These are phyloP conservation scores for Fusarium decemcellulare DNA, from an alignment of 2,329 filamentous ascomycete species.

Conservation along the genomic window DNA sequence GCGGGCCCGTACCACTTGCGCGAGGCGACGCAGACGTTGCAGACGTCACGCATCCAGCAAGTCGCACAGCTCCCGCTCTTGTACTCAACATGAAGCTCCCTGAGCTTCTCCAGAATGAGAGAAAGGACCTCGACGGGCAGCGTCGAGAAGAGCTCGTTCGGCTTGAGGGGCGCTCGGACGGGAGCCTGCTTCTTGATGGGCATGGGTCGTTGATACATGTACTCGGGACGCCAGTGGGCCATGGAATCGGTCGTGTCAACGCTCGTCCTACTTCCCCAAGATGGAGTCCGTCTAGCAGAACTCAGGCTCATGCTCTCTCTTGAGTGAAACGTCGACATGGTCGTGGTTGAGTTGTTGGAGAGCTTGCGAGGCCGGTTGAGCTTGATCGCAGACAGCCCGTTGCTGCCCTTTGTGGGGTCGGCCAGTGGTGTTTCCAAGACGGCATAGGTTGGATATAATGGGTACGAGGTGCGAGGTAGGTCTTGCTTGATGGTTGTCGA, in stretches of 20 bases:
- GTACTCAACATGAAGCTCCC: slow-evolving; percentile 63
- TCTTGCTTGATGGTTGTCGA: slow-evolving; percentile 9
- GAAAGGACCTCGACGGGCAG: slow-evolving; percentile 72
- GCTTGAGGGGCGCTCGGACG: slow-evolving; percentile 50
- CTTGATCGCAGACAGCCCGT: slow-evolving; percentile 35
- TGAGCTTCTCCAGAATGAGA: slow-evolving; percentile 68
- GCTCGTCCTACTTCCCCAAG: slow-evolving; percentile 56
- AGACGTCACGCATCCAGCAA: slow-evolving; percentile 75
- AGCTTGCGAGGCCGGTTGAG: slow-evolving; percentile 57
- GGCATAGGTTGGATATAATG: slow-evolving; percentile 50
- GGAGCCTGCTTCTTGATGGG: slow-evolving; percentile 36
- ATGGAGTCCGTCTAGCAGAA: slow-evolving; percentile 45
- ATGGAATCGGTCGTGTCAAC: slow-evolving; percentile 57
- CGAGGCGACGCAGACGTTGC: slow-evolving; percentile 64
- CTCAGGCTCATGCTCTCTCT: slow-evolving; percentile 47
- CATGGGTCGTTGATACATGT: slow-evolving; percentile 42
- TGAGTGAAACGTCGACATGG: slow-evolving; percentile 48
- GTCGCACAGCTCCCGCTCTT: slow-evolving; percentile 71
- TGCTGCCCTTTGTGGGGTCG: slow-evolving; percentile 38
- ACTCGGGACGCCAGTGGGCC: slow-evolving; percentile 35
- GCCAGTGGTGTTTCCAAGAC: slow-evolving; percentile 48
- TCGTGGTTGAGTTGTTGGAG: slow-evolving; percentile 47
- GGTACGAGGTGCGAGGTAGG: slow-evolving; percentile 34
- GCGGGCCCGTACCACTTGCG: slow-evolving; percentile 68
- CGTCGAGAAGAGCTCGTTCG: slow-evolving; percentile 67